Evolutionary conservation across 768 basidiomycete species (phyloP), one percentile per base, ranked within the genome.

Genomic region (Mycena pura): DNA sequence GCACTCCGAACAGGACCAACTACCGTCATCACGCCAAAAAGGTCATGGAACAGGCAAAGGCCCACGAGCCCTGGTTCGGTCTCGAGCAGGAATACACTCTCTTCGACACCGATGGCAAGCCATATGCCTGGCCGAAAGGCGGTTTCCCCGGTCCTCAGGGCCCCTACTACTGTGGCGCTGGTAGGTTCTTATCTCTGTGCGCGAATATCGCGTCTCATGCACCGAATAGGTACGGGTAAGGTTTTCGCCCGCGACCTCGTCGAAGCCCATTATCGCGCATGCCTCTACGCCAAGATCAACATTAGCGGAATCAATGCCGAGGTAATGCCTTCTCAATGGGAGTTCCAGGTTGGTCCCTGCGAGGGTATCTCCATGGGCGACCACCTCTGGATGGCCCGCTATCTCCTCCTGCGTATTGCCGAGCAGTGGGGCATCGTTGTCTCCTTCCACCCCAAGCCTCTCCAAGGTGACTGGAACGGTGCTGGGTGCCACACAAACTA

Each of bases 311-410:
- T 99, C 82, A 99, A 99, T 76, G 96, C 96, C 62, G 97, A 99
- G 80, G 96, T 99, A 63, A 99, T 99, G 96, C 96, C 97, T 15
- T 89, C 96, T 56, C 97, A 99, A 77, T 99, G 97, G 97, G 97
- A 99, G 81, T 99, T 96, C 91, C 97, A 99, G 78, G 95, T 99
- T 68, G 96, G 97, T 52, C 97, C 97, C 28, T 99, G 96, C 71
- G 91, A 93, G 75, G 97, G 97, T 54, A 98, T 99, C 76, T 83
- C 90, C 60, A 96, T 99, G 95, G 97, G 97, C 68, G 97, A 99
- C 77, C 96, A 99, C 79, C 89, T 99, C 69, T 97, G 95, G 95
- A 95, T 99, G 87, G 94, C 97, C 34, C 93, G 97, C 68, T 99
- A 91, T 84, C 91, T 99, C 68, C 89, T 99, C 70, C 76, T 94